phyloP scores from a whole-genome alignment of 768 basidiomycete genomes.

The Holtermannia corniformis region DNA sequence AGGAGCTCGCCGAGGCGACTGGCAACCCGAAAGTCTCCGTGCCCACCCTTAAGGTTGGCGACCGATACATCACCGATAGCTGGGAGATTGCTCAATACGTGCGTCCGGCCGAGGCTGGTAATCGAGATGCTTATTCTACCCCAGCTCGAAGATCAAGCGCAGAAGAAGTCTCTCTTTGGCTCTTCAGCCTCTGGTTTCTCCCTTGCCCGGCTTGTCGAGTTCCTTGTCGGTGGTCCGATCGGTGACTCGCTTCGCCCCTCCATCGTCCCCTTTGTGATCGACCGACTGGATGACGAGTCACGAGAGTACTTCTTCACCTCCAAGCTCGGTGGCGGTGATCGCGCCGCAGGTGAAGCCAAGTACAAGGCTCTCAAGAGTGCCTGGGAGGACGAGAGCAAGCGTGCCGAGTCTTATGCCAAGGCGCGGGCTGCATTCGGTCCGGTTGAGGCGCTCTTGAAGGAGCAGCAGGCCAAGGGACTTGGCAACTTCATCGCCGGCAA shows the following conservation, averaged over 20 bases:
- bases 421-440: background rate
- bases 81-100: conserved; percentile 13
- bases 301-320: background rate
- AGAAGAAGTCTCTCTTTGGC: conserved; percentile 8
- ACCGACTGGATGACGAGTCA: background rate
- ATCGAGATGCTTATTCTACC: too few relatives aligned
- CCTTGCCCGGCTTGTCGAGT: conserved; percentile 1
- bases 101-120: background rate
- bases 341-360: background rate
- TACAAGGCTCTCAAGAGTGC: background rate
- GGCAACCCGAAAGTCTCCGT: conserved; percentile 13
- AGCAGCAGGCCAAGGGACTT: background rate
- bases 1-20: conserved; percentile 9
- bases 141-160: background rate
- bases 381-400: background rate
- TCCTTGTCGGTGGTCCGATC: conserved; percentile 6
- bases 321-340: background rate
- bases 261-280: conserved; percentile 1
- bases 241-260: background rate
- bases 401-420: background rate
- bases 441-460: background rate
- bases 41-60: conserved; percentile 10
- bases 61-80: conserved; percentile 6
- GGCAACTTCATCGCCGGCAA: background rate
- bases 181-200: conserved; percentile 14